Evolutionary conservation across 352 stramenopile species (phyloP), one percentile per base, ranked within the genome.

Genomic region (Phytophthora fragariae): DNA sequence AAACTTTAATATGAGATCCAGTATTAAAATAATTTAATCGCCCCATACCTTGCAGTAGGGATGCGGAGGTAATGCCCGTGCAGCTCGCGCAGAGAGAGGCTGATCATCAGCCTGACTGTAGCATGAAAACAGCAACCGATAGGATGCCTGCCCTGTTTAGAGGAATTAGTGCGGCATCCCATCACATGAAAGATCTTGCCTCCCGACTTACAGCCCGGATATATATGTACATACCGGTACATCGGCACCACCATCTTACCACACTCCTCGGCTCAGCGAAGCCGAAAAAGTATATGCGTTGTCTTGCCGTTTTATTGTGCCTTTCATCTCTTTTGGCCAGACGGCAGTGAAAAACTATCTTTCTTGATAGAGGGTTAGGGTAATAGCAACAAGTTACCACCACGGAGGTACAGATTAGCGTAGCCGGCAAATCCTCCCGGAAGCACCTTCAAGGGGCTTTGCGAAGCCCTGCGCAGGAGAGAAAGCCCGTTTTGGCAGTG

Each of bases 1-100:
- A 54, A 57, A n/a, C 24, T n/a, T 35, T 57, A 54, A 54, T 54
- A 54, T 53, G 46, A 53, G 47, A n/a, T 54, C 50, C 50, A 57
- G 50, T 57, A 33, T 57, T 57, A 37, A 57, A 57, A 21, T 37
- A 27, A 27, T 57, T 57, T 31, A 57, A 57, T 57, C 50, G 50
- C 27, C 11, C 50, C 24, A 57, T 57, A 24, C 50, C 50, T 57
- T 57, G 50, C 50, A 57, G 14, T 33, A 37, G 50, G 50, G 50
- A 37, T 57, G 50, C 50, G 15, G 47, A 57, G 50, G 50, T 57
- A 57, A 57, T 35, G 21, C 27, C 21, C 50, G 50, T 11, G n/a
- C 50, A 57, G 24, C 12, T 35, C 27, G 50, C 14, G 50, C 50
- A 37, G 27, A 57, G 50, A 5, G 50, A 46, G 49, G 49, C 21